Base-by-base conservation (phyloP, 495 filamentous ascomycete species). In the Hypoxylon perforatum region DNA sequence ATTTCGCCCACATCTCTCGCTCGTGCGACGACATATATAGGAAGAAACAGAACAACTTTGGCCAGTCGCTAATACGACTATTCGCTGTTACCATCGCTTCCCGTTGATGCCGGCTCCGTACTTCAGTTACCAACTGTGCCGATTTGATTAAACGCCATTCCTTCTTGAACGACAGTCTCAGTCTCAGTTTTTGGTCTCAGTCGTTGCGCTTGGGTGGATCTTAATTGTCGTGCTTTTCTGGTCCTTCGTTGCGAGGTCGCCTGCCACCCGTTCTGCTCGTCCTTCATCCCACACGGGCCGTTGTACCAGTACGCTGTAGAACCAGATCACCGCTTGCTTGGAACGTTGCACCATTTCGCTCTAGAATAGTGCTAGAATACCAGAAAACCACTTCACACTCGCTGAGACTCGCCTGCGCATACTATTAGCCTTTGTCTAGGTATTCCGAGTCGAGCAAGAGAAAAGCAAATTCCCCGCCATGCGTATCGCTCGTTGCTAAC, bases 331-430 rank as follows among this genome's bases (percentile, higher is more conserved):
- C 57, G 50, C 66, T 42, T 61, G 51, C 30, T 65, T 53, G 57
- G 66, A 25, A 46, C 38, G 66, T 69, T 52, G 56, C 57, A 65
- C 66, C 51, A 44, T 57, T 53, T 41, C 30, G 55, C 60, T 57
- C 59, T 64, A 69, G 65, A 69, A 63, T 9, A 56, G 15, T 42
- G 44, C 61, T 69, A 69, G 61, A 69, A 69, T 46, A 38, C 47
- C 39, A 45, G 17, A 39, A 11, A 35, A 45, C 18, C 35, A 47
- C 38, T 50, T 22, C 30, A 36, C 45, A 22, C 22, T 33, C 41
- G 30, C 28, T 21, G 39, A 33, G 54, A 21, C 19, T 46, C 51
- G 49, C 58, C 53, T 57, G 49, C 58, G 18, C 35, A 56, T 53
- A n/a, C n/a, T n/a, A n/a, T 39, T 30, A 47, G 46, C 47, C 39